phyloP scores from a whole-genome alignment of 306 rosid genomes.

The Acacia acuminata region DNA sequence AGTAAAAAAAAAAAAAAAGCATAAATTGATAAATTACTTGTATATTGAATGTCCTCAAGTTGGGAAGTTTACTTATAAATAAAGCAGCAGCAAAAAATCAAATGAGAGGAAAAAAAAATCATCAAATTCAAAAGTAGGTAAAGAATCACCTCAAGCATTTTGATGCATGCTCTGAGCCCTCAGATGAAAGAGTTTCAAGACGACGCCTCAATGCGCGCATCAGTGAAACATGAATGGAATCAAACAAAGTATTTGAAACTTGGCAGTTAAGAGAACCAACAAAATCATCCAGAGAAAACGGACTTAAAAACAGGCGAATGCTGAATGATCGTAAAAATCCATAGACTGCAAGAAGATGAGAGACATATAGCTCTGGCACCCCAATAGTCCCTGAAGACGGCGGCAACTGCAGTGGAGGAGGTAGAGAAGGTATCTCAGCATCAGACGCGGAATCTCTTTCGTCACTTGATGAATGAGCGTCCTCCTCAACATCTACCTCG shows the following conservation, averaged over 20 bases:
- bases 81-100: constrained; percentile 16
- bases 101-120: not conserved
- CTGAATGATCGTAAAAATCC: constrained; percentile 85
- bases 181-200: constrained; percentile 65
- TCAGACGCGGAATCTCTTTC: constrained; percentile 42
- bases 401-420: constrained; percentile 56
- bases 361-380: constrained; percentile 74
- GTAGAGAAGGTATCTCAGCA: constrained; percentile 39
- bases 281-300: constrained; percentile 87
- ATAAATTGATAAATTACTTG: constrained; percentile 10
- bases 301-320: constrained; percentile 60
- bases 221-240: constrained; percentile 76
- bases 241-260: constrained; percentile 60
- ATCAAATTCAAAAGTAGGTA: not conserved
- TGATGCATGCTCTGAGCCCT: constrained; percentile 71
- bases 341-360: constrained; percentile 76
- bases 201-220: constrained; percentile 70
- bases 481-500: constrained; percentile 41
- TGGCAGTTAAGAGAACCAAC: constrained; percentile 78
- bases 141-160: constrained; percentile 70
- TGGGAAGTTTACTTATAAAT: not conserved
- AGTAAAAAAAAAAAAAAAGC: not conserved
- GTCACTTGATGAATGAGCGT: constrained; percentile 48
- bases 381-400: constrained; percentile 81
- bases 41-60: not conserved